Conservation (phyloP, 108 stramenopile species). For the Nannochloropsis oceanica region DNA sequence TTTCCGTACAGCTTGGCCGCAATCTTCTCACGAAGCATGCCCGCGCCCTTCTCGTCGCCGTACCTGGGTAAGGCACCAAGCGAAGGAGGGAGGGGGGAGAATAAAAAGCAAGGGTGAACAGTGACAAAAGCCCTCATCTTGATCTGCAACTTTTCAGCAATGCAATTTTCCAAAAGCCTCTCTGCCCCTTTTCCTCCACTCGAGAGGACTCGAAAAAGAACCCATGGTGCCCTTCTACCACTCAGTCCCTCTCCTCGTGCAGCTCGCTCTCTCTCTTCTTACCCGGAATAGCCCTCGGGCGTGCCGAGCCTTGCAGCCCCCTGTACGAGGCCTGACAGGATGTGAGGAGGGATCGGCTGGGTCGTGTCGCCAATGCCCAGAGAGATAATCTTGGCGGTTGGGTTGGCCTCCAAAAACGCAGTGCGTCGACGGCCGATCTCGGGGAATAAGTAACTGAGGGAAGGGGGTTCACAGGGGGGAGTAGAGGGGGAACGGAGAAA, state of each 20-base stretch:
- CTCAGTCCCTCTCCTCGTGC: too few relatives aligned
- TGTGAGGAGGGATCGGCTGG: constrained; percentile 80
- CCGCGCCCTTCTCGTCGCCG: constrained; percentile 78
- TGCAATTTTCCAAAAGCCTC: too few relatives aligned
- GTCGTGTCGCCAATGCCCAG: constrained; percentile 95
- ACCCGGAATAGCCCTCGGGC: constrained; percentile 72
- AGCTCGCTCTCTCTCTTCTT: constrained; percentile 2
- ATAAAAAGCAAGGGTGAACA: neutral
- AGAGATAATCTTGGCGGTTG: constrained; percentile 76
- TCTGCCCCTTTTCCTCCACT: too few relatives aligned
- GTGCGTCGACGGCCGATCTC: constrained; percentile 86
- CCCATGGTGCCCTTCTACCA: too few relatives aligned
- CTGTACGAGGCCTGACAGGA: constrained; percentile 56
- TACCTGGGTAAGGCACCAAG: constrained; percentile 51
- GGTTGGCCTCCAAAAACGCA: constrained; percentile 69
- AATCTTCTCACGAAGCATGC: constrained; percentile 66
- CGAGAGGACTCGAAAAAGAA: too few relatives aligned
- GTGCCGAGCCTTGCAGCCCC: constrained; percentile 68
- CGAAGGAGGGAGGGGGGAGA: neutral
- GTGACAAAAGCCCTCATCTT: too few relatives aligned
- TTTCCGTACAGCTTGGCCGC: constrained; percentile 67
- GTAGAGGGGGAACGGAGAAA: neutral
- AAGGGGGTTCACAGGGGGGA: neutral
- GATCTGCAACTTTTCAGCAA: too few relatives aligned
- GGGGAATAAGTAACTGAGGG: constrained; percentile 60